These are phyloP conservation scores for Rhododendron williamsianum DNA, from an alignment of 148 eudicot genomes.

Conservation along the genomic window DNA sequence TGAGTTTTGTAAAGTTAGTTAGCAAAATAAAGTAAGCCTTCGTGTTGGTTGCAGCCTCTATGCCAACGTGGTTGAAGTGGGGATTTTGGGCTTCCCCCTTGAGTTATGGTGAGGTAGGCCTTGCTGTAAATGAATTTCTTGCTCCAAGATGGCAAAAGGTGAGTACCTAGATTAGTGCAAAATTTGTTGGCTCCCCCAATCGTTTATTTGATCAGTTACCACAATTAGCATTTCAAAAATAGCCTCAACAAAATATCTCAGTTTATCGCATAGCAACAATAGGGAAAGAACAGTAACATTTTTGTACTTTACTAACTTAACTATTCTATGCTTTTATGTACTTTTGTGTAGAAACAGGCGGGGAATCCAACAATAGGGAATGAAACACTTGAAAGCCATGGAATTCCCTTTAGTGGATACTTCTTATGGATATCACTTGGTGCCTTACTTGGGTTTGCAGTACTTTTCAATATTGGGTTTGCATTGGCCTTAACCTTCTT, in stretches of 20 bases:
- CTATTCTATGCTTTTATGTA: background rate
- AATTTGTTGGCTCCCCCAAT: background rate
- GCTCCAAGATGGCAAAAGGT: slow-evolving; percentile 84
- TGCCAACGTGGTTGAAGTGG: slow-evolving; percentile 84
- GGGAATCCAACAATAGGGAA: slow-evolving; percentile 54
- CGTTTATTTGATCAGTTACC: background rate
- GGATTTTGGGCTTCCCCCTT: slow-evolving; percentile 72
- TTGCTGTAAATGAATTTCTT: slow-evolving; percentile 67
- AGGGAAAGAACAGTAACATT: background rate
- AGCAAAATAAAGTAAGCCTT: background rate
- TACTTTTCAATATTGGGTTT: slow-evolving; percentile 46
- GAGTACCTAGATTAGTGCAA: background rate
- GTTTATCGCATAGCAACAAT: background rate
- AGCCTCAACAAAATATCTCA: background rate
- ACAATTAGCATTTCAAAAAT: background rate
- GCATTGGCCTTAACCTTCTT: slow-evolving; percentile 55
- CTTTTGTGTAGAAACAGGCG: slow-evolving; percentile 26
- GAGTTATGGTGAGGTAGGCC: slow-evolving; percentile 73
- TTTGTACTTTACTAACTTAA: background rate
- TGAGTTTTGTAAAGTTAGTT: background rate
- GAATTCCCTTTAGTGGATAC: slow-evolving; percentile 42
- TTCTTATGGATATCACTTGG: slow-evolving; percentile 59
- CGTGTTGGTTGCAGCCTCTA: slow-evolving; percentile 53
- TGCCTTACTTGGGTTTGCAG: slow-evolving; percentile 49
- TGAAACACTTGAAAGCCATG: slow-evolving; percentile 52